These are phyloP conservation scores for Hypoxylon sp. DNA, from an alignment of 2,329 filamentous ascomycete species.

Conservation along the genomic window DNA sequence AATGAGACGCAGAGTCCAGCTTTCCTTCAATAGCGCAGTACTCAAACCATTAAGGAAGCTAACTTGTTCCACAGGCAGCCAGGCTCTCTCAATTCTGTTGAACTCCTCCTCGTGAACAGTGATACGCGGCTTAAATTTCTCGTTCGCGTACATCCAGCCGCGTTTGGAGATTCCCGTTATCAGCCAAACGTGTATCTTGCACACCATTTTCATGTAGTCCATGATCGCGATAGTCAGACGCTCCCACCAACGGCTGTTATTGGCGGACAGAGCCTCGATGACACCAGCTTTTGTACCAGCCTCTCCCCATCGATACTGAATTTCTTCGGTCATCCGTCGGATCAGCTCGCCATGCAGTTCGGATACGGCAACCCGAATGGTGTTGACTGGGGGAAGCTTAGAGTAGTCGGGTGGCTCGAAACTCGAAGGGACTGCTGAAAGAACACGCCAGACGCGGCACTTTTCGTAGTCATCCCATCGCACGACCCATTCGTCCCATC, in stretches of 20 bases:
- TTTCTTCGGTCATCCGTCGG: neutral
- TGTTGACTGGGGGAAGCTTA: neutral
- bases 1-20: neutral
- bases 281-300: neutral
- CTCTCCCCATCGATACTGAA: neutral
- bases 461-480: neutral
- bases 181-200: neutral
- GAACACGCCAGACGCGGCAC: neutral
- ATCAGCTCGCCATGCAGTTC: neutral
- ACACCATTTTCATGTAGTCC: neutral
- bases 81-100: neutral
- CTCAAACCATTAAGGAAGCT: neutral
- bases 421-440: neutral
- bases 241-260: neutral
- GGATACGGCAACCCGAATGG: neutral
- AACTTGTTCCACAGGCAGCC: neutral
- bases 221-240: too few species aligned
- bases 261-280: neutral
- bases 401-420: neutral
- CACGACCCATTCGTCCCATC: neutral
- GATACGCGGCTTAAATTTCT: neutral
- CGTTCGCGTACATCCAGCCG: conserved; percentile 1
- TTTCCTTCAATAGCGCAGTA: neutral
- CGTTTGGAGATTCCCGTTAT: neutral
- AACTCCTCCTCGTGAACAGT: neutral